phyloP scores from a whole-genome alignment of 78 protist species.

The Bodo saltans region DNA sequence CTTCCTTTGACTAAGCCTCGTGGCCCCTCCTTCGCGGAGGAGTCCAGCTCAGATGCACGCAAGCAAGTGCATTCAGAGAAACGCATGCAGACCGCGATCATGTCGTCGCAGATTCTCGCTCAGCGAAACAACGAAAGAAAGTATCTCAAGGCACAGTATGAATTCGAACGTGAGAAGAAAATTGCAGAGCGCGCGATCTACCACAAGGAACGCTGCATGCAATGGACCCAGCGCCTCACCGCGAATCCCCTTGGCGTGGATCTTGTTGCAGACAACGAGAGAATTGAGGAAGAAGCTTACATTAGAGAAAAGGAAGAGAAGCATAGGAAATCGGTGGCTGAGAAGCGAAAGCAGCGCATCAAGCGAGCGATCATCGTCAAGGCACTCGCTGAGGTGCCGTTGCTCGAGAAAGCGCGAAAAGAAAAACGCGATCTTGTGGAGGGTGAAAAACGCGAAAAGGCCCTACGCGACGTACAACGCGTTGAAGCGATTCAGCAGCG shows the following conservation, averaged over 20 bases:
- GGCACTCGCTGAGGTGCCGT: conserved; percentile 25
- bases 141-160: conserved; percentile 28
- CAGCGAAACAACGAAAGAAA: conserved; percentile 20
- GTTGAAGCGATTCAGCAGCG: conserved; percentile 21
- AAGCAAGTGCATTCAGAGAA: not conserved
- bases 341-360: not conserved
- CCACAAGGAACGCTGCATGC: not conserved
- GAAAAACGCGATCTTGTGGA: conserved; percentile 13
- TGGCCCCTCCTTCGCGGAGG: conserved; percentile 21
- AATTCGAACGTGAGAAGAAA: conserved; percentile 28
- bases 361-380: conserved; percentile 22
- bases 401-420: conserved; percentile 16
- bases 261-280: conserved; percentile 6
- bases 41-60: not conserved
- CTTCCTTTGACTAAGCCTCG: not conserved
- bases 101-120: not conserved
- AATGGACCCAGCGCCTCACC: not conserved
- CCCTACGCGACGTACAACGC: conserved; percentile 21
- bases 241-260: conserved; percentile 7
- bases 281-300: conserved; percentile 7
- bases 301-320: not conserved
- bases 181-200: conserved; percentile 16
- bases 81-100: not conserved
- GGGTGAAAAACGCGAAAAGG: conserved; percentile 4
- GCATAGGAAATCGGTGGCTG: conserved; percentile 1